Conservation (phyloP, 2,329 filamentous ascomycete species). For the Venturia oleaginea region DNA sequence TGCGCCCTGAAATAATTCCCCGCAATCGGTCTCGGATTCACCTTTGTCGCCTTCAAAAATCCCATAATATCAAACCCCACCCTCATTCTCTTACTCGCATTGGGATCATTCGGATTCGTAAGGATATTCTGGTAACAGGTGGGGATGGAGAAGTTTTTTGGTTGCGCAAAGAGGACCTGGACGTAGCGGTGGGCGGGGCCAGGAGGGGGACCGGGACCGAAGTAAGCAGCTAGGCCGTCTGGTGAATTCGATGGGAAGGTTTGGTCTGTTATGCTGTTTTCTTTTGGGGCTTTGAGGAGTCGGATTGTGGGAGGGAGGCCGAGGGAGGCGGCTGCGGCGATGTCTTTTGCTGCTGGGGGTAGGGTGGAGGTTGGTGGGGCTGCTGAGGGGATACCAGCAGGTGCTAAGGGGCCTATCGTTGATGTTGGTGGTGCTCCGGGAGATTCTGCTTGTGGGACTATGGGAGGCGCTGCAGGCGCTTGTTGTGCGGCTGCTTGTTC, state of each 20-base stretch:
- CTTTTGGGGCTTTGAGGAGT: not conserved
- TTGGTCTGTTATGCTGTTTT: not conserved
- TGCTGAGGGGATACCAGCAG: not conserved
- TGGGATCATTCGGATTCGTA: not conserved
- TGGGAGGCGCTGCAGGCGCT: not conserved
- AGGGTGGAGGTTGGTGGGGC: not conserved
- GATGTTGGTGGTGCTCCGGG: not conserved
- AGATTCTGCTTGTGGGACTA: not conserved
- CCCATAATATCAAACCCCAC: conserved; percentile 13
- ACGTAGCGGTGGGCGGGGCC: conserved; percentile 15
- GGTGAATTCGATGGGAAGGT: not conserved
- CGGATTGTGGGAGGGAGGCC: not conserved
- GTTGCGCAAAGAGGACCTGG: conserved; percentile 15
- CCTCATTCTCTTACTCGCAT: not conserved
- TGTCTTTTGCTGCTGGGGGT: not conserved
- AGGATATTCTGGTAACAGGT: conserved; percentile 12
- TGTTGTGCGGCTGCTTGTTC: not conserved
- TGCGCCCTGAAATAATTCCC: conserved; percentile 13
- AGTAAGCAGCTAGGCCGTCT: conserved; percentile 7
- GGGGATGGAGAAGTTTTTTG: conserved; percentile 9
- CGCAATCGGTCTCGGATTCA: conserved; percentile 12
- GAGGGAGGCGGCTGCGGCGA: not conserved
- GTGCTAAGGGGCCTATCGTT: not conserved
- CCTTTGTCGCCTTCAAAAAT: conserved; percentile 8
- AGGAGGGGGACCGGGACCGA: conserved; percentile 13